Percentiles rank a stretch among this genome's conserved stretches.
Evolutionary conservation across 306 rosid genomes (phyloP).

Genomic region (Trifolium fragiferum): DNA sequence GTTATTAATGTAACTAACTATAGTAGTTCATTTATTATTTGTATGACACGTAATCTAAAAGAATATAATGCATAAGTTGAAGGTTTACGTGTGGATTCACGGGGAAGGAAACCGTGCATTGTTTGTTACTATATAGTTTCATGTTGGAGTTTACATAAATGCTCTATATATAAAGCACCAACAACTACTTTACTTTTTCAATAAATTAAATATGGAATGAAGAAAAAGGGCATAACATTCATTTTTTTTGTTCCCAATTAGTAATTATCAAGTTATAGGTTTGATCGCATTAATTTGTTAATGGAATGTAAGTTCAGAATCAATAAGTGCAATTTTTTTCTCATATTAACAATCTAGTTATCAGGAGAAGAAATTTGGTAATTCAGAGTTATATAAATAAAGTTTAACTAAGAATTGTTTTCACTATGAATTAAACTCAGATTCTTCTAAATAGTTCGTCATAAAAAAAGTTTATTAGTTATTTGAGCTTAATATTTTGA

Average conservation of each 20-base stretch:
- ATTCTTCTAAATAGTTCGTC: no score
- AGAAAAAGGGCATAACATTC: not conserved
- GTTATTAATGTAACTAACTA: no score
- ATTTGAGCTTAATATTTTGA: no score
- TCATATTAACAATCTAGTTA: no score
- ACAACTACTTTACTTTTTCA: not conserved
- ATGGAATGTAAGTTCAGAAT: no score
- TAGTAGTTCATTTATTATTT: slow-evolving; percentile 6
- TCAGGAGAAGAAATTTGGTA: no score
- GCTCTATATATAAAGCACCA: not conserved
- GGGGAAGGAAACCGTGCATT: not conserved
- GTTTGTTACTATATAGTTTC: not conserved
- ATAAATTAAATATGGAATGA: not conserved
- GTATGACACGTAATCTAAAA: not conserved
- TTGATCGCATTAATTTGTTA: not conserved
- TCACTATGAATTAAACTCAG: no score
- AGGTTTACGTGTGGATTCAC: slow-evolving; percentile 1
- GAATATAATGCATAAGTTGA: not conserved
- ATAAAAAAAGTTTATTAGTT: no score
- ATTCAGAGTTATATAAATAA: no score
- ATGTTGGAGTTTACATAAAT: not conserved
- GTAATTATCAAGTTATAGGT: not conserved
- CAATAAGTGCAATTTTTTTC: not conserved
- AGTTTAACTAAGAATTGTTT: no score
- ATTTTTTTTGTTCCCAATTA: not conserved